These are phyloP conservation scores for Setaria italica DNA, from an alignment of 202 grass and related monocot species.

Conservation along the genomic window DNA sequence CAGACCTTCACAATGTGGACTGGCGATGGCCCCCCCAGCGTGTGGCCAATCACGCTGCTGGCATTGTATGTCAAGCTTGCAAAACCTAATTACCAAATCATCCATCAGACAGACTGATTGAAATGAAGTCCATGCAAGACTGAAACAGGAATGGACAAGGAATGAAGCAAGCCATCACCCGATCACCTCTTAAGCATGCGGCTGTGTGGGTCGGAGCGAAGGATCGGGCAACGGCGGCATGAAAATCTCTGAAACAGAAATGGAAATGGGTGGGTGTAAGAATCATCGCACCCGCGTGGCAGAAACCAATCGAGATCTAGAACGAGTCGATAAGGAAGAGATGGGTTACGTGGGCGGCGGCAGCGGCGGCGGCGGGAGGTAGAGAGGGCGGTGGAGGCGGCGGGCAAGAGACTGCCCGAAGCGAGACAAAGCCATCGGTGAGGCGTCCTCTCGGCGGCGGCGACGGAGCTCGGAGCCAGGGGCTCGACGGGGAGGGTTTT, in stretches of 20 bases:
- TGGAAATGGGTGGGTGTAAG: neutral
- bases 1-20: conserved; percentile 42
- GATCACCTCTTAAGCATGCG: conserved; percentile 49
- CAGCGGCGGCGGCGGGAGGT: neutral
- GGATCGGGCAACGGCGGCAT: neutral
- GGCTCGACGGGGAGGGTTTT: conserved; percentile 41
- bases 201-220: conserved; percentile 14
- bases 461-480: neutral
- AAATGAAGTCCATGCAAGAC: conserved; percentile 4
- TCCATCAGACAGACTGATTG: neutral
- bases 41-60: conserved; percentile 21
- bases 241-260: conserved; percentile 33
- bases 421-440: conserved; percentile 55
- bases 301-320: conserved; percentile 30
- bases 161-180: conserved; percentile 11
- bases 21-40: conserved; percentile 15
- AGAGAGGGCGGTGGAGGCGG: conserved; percentile 40
- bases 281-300: neutral
- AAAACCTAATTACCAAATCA: conserved; percentile 43
- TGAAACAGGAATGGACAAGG: neutral
- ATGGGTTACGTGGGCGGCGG: conserved; percentile 37
- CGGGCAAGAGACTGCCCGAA: conserved; percentile 36
- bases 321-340: neutral
- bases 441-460: neutral
- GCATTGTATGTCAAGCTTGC: conserved; percentile 36